Conservation (phyloP, 805 yeast genomes). For the Candida palmyrensis region DNA sequence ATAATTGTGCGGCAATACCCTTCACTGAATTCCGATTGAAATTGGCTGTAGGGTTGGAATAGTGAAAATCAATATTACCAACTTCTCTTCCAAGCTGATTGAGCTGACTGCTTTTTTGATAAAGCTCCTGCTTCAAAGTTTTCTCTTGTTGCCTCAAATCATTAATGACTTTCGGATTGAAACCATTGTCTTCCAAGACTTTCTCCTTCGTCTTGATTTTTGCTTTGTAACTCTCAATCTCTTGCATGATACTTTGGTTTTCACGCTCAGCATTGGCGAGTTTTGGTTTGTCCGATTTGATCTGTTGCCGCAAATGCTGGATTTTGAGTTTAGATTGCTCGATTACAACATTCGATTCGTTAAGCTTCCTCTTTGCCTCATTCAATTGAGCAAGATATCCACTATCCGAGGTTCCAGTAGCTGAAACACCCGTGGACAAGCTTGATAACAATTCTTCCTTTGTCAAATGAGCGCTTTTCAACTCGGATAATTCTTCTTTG, state of each 20-base stretch:
- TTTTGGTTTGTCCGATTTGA: conserved; percentile 43
- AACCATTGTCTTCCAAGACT: conserved; percentile 50
- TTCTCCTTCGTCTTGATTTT: conserved; percentile 34
- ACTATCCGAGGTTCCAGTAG: conserved; percentile 67
- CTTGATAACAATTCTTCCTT: conserved; percentile 81
- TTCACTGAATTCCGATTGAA: conserved; percentile 63
- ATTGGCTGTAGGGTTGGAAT: conserved; percentile 55
- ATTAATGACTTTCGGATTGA: conserved; percentile 41
- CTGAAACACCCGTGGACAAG: conserved; percentile 83
- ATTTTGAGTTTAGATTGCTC: conserved; percentile 58
- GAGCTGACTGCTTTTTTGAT: conserved; percentile 40
- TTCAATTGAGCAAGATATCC: conserved; percentile 74
- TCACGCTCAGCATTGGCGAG: conserved; percentile 50
- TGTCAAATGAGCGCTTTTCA: conserved; percentile 45
- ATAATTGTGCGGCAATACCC: conserved; percentile 88
- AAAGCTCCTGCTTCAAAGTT: conserved; percentile 38
- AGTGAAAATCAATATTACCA: conserved; percentile 72
- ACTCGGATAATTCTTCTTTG: conserved; percentile 36
- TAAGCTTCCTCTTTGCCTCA: conserved; percentile 52
- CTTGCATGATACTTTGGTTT: conserved; percentile 33
- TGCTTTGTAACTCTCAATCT: conserved; percentile 38
- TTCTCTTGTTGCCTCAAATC: conserved; percentile 44
- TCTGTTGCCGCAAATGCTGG: conserved; percentile 50
- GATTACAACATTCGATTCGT: conserved; percentile 48
- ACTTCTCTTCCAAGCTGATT: conserved; percentile 57